Evolutionary conservation across 768 basidiomycete species (phyloP), one percentile per base, ranked within the genome.

Genomic region (Auricularia sp.): DNA sequence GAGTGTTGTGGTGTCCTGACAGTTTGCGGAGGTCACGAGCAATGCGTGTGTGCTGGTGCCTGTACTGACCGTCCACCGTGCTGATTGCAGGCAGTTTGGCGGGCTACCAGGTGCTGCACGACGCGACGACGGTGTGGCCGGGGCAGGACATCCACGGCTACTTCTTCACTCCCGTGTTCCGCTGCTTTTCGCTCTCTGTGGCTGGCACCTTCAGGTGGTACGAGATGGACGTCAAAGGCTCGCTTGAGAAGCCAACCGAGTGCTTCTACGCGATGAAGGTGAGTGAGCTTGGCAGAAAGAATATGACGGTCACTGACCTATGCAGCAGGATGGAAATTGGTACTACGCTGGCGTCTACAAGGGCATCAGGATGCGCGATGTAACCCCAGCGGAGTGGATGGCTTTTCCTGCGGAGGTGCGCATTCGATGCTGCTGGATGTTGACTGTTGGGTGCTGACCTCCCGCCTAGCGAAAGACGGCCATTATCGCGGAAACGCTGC

Each of bases 131-230:
- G 2, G 78, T 79, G 42, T 92, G 90, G 90, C 91, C 90, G 69
- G 83, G 87, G 2, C 88, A 89, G 58, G 90, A 92, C 76, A 90
- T 91, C 67, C 88, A 91, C 64, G 90, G 90, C 2, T 91, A 87
- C 70, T 84, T 86, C 71, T 83, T 91, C 62, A 79, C 84, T 1
- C 88, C 90, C 0, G 71, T 81, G 12, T 91, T 85, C 79, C 90
- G 88, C 70, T 92, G 90, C 71, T 69, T 88, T 88, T 18, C 85
- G 87, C 42, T 85, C 8, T 34, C 21, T 6, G 56, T 88, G 43
- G 77, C 80, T 2, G 88, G 88, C 16, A 90, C 90, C 3, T 90
- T 91, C 72, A 82, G 86, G 36, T 92, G 90, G 90, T 77, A 71
- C 62, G 69, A 76, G 6, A 83, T 84, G n/a, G 87, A 92, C 70